phyloP scores from a whole-genome alignment of 768 basidiomycete genomes.

The Agrocybe pediades region DNA sequence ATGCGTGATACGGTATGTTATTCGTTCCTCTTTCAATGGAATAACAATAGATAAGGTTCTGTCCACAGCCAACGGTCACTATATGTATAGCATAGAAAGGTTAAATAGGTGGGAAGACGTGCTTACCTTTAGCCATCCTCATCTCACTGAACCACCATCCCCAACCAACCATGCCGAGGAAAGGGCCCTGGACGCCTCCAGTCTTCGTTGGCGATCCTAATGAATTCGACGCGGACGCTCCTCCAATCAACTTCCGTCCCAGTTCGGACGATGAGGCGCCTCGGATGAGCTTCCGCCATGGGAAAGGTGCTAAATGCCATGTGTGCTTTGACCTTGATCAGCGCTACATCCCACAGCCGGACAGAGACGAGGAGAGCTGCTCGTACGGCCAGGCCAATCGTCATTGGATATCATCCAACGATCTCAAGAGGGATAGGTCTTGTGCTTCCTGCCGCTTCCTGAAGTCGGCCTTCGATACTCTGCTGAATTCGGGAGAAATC shows the following conservation, averaged over 20 bases:
- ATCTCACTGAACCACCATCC: no score
- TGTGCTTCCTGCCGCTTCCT: conserved; percentile 13
- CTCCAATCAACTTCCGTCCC: no score
- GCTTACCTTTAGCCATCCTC: no score
- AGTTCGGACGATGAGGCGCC: no score
- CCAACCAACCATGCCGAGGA: conserved; percentile 2
- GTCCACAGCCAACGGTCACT: neutral
- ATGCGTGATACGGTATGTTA: no score
- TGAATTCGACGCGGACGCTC: neutral
- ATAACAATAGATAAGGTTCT: neutral
- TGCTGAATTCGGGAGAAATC: conserved; percentile 2
- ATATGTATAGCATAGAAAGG: neutral
- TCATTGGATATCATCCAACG: conserved; percentile 12
- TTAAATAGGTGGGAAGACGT: no score
- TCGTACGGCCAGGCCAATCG: conserved; percentile 12
- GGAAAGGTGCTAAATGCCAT: conserved; percentile 4
- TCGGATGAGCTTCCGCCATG: neutral
- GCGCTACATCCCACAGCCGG: conserved; percentile 13
- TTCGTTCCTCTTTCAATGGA: neutral
- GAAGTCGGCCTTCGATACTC: conserved; percentile 13
- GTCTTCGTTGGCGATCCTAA: conserved; percentile 5
- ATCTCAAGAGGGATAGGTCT: conserved; percentile 7
- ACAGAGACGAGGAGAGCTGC: conserved; percentile 12
- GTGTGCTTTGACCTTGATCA: conserved; percentile 17
- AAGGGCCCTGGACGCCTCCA: conserved; percentile 5